Evolutionary conservation across 805 yeast genomes (phyloP).

Genomic region (Wickerhamomyces canadensis): DNA sequence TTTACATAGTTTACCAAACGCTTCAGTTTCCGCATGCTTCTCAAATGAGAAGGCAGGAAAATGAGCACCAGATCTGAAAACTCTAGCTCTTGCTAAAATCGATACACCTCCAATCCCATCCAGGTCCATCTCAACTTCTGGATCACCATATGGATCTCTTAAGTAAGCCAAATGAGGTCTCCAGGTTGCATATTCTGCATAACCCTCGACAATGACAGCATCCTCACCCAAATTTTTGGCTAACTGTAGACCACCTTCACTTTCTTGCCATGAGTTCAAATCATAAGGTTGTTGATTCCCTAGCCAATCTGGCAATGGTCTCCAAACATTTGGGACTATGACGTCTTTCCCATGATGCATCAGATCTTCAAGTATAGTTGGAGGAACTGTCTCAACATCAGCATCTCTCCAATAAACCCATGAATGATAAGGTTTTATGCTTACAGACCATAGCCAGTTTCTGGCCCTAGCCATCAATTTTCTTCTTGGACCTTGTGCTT

Average conservation of each 20-base stretch:
- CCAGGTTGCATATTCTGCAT: conserved; percentile 97
- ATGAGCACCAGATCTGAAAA: conserved; percentile 86
- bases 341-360: conserved; percentile 92
- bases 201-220: conserved; percentile 96
- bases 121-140: conserved; percentile 85
- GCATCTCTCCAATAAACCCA: conserved; percentile 99
- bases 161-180: conserved; percentile 94
- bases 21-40: conserved; percentile 97
- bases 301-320: conserved; percentile 83
- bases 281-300: conserved; percentile 85
- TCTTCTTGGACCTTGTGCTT: conserved; percentile 93
- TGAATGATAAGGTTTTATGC: conserved; percentile 86
- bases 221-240: conserved; percentile 83
- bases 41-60: conserved; percentile 96
- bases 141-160: conserved; percentile 92
- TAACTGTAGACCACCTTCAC: conserved; percentile 72
- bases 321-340: conserved; percentile 92
- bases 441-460: conserved; percentile 88
- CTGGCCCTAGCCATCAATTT: conserved; percentile 95
- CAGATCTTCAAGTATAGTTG: conserved; percentile 82
- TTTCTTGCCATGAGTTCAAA: conserved; percentile 80
- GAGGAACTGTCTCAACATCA: conserved; percentile 86
- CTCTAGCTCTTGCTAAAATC: conserved; percentile 80
- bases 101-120: conserved; percentile 99
- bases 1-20: conserved; percentile 86